These are phyloP conservation scores for Globisporangium emineosum DNA, from an alignment of 352 stramenopile genomes.

Conservation along the genomic window DNA sequence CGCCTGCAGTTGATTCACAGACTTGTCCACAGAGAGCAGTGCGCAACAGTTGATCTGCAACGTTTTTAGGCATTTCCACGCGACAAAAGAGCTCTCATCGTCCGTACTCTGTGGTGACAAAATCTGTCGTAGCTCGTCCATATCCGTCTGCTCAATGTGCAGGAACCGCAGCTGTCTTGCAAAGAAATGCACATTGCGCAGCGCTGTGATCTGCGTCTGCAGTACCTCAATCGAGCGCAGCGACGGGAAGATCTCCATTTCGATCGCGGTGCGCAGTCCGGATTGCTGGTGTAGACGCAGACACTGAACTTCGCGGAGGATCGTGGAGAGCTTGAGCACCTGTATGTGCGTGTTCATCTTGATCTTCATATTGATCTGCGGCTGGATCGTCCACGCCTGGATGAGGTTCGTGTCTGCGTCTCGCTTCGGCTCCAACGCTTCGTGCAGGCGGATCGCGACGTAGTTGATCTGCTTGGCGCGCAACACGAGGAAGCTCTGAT, in stretches of 20 bases:
- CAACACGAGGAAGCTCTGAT: conserved; percentile 60
- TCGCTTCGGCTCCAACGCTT: conserved; percentile 68
- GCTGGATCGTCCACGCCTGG: conserved; percentile 77
- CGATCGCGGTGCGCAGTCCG: conserved; percentile 32
- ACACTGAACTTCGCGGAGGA: conserved; percentile 64
- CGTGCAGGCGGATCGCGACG: conserved; percentile 62
- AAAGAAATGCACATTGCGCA: conserved; percentile 71
- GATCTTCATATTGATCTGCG: conserved; percentile 47
- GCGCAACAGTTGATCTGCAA: conserved; percentile 71
- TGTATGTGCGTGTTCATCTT: conserved; percentile 79
- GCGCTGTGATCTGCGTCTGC: conserved; percentile 32
- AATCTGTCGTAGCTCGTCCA: conserved; percentile 40
- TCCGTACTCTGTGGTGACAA: conserved; percentile 26
- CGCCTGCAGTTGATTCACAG: conserved; percentile 43
- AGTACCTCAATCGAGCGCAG: conserved; percentile 61
- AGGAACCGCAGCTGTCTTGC: conserved; percentile 57
- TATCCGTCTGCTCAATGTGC: conserved; percentile 63
- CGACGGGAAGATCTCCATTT: conserved; percentile 84
- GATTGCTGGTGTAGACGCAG: conserved; percentile 63
- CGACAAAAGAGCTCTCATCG: not conserved
- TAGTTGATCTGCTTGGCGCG: conserved; percentile 66
- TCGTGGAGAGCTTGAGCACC: conserved; percentile 86
- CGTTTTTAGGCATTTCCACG: conserved; percentile 49
- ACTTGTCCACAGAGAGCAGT: conserved; percentile 46
- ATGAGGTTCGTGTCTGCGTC: conserved; percentile 60